Evolutionary conservation across 306 rosid species (phyloP).

Genomic region (Vigna mungo): DNA sequence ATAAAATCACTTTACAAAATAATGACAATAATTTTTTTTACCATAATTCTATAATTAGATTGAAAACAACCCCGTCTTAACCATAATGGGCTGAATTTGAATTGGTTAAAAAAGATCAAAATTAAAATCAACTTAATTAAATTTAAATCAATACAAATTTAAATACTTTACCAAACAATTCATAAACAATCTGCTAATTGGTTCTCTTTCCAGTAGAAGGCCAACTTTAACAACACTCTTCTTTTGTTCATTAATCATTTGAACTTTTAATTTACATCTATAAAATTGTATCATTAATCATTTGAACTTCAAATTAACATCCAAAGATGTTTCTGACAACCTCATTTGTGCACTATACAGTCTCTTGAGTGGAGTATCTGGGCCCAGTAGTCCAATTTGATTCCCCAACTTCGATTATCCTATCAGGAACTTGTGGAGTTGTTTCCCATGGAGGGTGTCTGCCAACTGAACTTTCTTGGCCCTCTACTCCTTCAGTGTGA

Average conservation of each 20-base stretch:
- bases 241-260: background rate
- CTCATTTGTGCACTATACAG: conserved; percentile 17
- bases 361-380: conserved; percentile 17
- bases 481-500: conserved; percentile 50
- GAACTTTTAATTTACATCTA: conserved; percentile 21
- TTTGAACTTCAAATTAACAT: background rate
- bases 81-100: background rate
- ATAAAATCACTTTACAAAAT: too few species aligned
- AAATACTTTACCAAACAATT: background rate
- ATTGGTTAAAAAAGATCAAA: too few species aligned
- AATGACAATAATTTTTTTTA: too few species aligned
- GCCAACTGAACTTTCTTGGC: conserved; percentile 36
- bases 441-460: conserved; percentile 45
- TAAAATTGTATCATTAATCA: background rate
- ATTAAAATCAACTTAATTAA: background rate
- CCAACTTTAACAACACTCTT: background rate
- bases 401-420: conserved; percentile 43
- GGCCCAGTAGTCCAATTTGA: conserved; percentile 34
- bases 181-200: too few species aligned
- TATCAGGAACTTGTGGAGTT: background rate
- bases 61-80: too few species aligned
- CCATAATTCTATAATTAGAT: too few species aligned
- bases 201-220: background rate
- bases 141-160: background rate
- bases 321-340: background rate